These are phyloP conservation scores for Pseudophaeomoniella oleicola DNA, from an alignment of 2,329 filamentous ascomycete species.

Conservation along the genomic window DNA sequence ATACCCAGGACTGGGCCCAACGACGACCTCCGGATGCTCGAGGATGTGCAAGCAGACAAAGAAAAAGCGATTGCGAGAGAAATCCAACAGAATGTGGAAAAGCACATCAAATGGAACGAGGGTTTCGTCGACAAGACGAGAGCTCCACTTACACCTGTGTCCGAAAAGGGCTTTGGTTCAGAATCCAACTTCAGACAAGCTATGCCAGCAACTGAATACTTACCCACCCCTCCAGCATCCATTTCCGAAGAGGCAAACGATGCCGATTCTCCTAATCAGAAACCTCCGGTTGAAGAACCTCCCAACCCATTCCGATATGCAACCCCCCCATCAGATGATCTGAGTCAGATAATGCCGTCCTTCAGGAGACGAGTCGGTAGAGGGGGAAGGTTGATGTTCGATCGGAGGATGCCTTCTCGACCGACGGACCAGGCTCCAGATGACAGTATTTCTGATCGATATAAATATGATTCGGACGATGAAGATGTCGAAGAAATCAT, in stretches of 20 bases:
- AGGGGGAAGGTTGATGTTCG: conserved; percentile 73
- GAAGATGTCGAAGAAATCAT: conserved; percentile 63
- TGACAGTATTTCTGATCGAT: conserved; percentile 47
- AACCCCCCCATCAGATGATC: conserved; percentile 28
- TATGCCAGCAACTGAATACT: conserved; percentile 51
- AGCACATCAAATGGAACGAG: conserved; percentile 84
- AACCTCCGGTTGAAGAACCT: conserved; percentile 7
- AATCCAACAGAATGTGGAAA: conserved; percentile 73
- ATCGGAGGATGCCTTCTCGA: conserved; percentile 55
- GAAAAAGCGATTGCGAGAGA: conserved; percentile 67
- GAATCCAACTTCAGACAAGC: conserved; percentile 44
- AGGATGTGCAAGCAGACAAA: conserved; percentile 66
- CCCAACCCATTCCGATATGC: conserved; percentile 21
- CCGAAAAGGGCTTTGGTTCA: conserved; percentile 43
- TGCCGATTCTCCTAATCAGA: conserved; percentile 16
- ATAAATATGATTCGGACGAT: conserved; percentile 79
- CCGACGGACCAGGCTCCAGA: conserved; percentile 30
- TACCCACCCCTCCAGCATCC: conserved; percentile 35
- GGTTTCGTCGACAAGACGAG: conserved; percentile 79
- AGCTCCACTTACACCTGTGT: conserved; percentile 66
- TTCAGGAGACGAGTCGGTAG: conserved; percentile 77
- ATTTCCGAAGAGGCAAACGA: conserved; percentile 29
- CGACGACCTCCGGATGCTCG: conserved; percentile 61
- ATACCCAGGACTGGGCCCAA: conserved; percentile 55
- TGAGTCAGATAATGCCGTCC: conserved; percentile 37